A percentile compares a stretch with the other conserved stretches of the same genome.
Conservation (phyloP, 2,329 filamentous ascomycete genomes). For the Colletotrichum sp. region DNA sequence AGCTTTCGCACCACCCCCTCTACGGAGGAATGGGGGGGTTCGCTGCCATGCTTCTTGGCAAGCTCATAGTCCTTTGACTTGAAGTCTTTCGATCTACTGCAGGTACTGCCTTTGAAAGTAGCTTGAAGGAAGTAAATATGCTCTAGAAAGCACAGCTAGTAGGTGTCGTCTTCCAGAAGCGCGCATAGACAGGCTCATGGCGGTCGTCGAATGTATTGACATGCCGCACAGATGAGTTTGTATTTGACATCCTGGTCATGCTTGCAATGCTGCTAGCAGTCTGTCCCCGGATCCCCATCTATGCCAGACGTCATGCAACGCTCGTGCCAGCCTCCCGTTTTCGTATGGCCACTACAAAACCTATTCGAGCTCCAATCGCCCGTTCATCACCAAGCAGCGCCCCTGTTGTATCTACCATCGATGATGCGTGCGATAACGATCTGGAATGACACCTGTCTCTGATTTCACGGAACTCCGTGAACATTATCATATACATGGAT, state of each 20-base stretch:
- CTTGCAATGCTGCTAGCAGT: neutral
- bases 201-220: neutral
- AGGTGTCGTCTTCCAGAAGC: neutral
- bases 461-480: neutral
- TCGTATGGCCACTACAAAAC: neutral
- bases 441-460: neutral
- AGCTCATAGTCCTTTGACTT: neutral
- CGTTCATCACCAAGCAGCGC: neutral
- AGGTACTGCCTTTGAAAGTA: neutral
- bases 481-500: neutral
- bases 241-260: neutral
- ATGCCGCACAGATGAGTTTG: neutral
- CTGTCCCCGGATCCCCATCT: neutral
- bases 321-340: neutral
- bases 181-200: neutral
- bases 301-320: neutral
- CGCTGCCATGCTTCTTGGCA: neutral
- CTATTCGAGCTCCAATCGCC: neutral
- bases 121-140: neutral
- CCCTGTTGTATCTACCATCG: neutral
- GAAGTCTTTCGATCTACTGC: neutral
- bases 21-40: neutral
- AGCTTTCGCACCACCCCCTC: neutral
- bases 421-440: neutral
- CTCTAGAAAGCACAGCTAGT: neutral